Evolutionary conservation across 345 rosid genomes (phyloP), one percentile per base, ranked within the genome.

Genomic region (Draba incana): DNA sequence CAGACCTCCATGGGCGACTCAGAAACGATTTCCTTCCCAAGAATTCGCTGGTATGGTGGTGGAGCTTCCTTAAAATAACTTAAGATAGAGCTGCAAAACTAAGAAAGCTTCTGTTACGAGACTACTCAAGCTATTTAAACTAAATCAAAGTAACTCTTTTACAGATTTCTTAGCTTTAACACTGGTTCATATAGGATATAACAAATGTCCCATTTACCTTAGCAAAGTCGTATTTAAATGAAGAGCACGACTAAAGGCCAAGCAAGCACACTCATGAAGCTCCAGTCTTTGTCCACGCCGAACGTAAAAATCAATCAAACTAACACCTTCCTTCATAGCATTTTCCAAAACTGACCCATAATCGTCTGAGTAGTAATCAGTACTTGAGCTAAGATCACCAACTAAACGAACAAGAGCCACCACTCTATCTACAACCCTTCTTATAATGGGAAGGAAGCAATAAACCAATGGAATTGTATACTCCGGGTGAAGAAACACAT

Each of bases 251-350:
- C 89, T 78, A 52, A 93, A 84, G 15, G 94, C 97, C 69, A 93
- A 74, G 80, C 97, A 93, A 79, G 91, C 87, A 60, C 88, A 80
- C 84, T 90, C 97, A 3, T 93, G 97, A 70, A 93, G 92, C 74
- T 78, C 73, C 81, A 93, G 66, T 44, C 84, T 87, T 81, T 68
- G 82, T 58, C 88, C 89, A 69, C 77, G 77, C 64, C 57, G 81
- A 72, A 75, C 77, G 47, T 80, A 86, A 48, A 71, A 77, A 69
- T 86, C 87, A 24, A 90, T 47, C 53, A 90, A 67, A 78, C 77
- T 77, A 72, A 81, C 53, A 73, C 84, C 79, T 71, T 75, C 78
- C 72, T 16, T 72, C 66, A 77, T 49, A 3, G 80, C 55, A 61
- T 38, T 25, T 10, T 77, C 80, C 72, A 77, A 64, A 50, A 42